phyloP scores from a whole-genome alignment of 345 rosid genomes.

The Sisymbrium altissimum region DNA sequence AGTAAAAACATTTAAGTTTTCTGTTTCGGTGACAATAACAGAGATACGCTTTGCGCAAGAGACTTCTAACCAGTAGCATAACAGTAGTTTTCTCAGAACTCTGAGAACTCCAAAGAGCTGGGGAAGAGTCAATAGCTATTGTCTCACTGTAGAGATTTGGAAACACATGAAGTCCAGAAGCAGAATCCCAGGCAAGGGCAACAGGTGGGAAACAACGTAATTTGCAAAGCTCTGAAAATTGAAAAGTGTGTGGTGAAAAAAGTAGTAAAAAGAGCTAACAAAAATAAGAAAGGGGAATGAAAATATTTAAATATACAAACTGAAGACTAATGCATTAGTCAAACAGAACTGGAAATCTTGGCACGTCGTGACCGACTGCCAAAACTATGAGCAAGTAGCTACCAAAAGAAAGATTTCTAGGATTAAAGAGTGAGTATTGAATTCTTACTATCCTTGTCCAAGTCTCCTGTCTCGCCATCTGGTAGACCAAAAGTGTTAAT shows the following conservation, averaged over 20 bases:
- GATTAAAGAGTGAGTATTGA: conserved; percentile 12
- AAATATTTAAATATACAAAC: neutral
- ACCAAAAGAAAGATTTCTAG: conserved; percentile 2
- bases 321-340: conserved; percentile 1
- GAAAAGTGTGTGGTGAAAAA: neutral
- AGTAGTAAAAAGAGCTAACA: neutral
- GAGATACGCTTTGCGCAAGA: conserved; percentile 3
- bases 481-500: conserved; percentile 68
- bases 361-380: neutral
- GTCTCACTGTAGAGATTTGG: conserved; percentile 70
- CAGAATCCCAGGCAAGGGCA: conserved; percentile 95
- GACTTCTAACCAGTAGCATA: conserved; percentile 62
- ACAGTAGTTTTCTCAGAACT: conserved; percentile 72
- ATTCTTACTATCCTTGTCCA: conserved; percentile 67
- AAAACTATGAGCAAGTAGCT: conserved; percentile 8
- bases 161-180: conserved; percentile 73
- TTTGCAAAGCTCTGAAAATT: conserved; percentile 82
- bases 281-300: neutral
- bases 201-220: conserved; percentile 98
- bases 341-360: conserved; percentile 1
- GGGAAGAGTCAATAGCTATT: conserved; percentile 73
- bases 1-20: conserved; percentile 1
- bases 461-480: conserved; percentile 68
- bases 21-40: conserved; percentile 11
- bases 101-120: conserved; percentile 70